Conservation (phyloP, 306 rosid genomes). For the Trifolium dubium region DNA sequence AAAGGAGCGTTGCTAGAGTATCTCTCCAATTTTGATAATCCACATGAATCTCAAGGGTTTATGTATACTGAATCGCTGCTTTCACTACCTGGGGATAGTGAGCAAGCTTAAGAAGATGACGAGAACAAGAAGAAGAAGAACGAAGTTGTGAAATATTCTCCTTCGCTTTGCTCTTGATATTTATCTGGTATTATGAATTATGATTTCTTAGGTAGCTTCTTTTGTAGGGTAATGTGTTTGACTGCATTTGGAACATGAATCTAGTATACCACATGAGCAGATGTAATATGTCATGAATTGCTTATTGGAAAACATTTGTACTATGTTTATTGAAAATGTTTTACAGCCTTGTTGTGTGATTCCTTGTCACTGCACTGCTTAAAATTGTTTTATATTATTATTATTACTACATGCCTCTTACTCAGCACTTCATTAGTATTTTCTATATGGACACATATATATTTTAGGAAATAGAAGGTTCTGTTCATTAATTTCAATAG, state of each 20-base stretch:
- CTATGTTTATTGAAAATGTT: neutral
- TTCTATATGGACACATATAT: no score
- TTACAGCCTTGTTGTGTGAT: neutral
- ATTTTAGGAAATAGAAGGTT: no score
- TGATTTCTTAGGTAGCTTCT: neutral
- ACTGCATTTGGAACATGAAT: neutral
- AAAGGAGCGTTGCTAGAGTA: no score
- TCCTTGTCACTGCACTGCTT: neutral
- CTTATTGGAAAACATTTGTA: neutral
- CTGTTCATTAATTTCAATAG: no score
- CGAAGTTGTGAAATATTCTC: neutral
- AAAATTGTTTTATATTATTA: neutral
- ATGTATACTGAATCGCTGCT: slow-evolving; percentile 31
- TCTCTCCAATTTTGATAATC: no score
- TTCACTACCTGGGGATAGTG: slow-evolving; percentile 15
- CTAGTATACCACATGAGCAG: neutral
- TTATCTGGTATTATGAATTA: neutral
- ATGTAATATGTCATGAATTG: neutral
- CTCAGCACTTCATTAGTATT: no score
- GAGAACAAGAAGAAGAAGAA: neutral
- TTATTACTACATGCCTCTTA: no score
- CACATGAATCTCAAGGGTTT: neutral
- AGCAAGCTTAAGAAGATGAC: neutral
- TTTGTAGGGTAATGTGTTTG: neutral
- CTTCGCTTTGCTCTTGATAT: neutral